Percentiles rank a stretch among this genome's conserved stretches.
phyloP scores from a whole-genome alignment of 805 yeast genomes.

The Zygoascus bituminiphila region DNA sequence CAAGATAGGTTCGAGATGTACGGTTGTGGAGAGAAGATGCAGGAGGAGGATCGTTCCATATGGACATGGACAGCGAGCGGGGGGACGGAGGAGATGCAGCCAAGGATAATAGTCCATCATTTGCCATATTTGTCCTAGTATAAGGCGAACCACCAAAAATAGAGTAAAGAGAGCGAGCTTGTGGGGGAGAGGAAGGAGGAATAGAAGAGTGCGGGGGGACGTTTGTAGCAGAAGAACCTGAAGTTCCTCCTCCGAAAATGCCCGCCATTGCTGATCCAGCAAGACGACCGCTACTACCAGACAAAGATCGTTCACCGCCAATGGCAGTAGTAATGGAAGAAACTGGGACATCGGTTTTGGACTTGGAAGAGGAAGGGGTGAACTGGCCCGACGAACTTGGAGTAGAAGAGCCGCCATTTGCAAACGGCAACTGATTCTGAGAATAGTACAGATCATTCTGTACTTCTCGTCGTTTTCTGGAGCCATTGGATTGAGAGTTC shows the following conservation, averaged over 20 bases:
- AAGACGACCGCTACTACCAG: not conserved
- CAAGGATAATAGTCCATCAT: constrained; percentile 1
- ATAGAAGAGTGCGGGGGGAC: too few relatives aligned
- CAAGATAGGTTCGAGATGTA: constrained; percentile 13
- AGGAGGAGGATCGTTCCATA: constrained; percentile 1
- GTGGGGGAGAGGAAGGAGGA: constrained; percentile 4
- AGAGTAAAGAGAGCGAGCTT: not conserved
- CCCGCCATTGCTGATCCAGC: constrained; percentile 1
- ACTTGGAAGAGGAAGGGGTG: not conserved
- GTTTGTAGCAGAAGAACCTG: too few relatives aligned
- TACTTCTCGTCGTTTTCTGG: constrained; percentile 1
- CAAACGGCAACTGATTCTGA: not conserved
- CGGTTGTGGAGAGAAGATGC: not conserved
- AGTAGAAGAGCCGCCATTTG: not conserved
- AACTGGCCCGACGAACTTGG: not conserved
- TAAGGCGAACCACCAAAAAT: constrained; percentile 5
- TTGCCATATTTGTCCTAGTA: not conserved
- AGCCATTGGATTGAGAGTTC: constrained; percentile 5
- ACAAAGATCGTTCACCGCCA: not conserved
- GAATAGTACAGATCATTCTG: not conserved
- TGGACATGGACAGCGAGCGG: constrained; percentile 9
- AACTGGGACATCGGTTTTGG: not conserved
- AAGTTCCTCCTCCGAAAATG: not conserved
- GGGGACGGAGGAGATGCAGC: constrained; percentile 4
- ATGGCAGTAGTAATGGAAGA: not conserved